Conservation (phyloP, 306 rosid genomes). For the Inga laurina region DNA sequence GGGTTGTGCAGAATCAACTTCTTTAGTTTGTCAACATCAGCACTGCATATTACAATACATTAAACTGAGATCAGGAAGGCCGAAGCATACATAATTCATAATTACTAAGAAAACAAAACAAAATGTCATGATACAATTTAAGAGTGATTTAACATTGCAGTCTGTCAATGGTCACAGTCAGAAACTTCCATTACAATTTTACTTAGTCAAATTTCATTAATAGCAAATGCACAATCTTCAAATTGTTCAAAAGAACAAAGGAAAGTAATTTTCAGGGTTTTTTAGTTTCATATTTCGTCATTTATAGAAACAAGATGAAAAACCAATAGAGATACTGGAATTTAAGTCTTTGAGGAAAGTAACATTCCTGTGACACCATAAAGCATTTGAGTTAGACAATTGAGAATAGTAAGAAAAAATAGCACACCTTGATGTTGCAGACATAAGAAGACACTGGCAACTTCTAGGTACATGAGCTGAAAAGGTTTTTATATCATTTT, state of each 20-base stretch:
- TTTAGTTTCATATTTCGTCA: not conserved
- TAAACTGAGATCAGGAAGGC: slow-evolving; percentile 22
- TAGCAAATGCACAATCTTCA: slow-evolving; percentile 13
- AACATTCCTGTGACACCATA: slow-evolving; percentile 28
- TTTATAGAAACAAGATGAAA: slow-evolving; percentile 7
- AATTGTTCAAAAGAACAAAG: not conserved
- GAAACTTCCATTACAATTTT: slow-evolving; percentile 1
- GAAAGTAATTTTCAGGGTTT: not conserved
- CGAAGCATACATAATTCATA: not conserved
- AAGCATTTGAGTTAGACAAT: slow-evolving; percentile 10
- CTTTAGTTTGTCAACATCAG: slow-evolving; percentile 90
- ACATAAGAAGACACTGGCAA: slow-evolving; percentile 97
- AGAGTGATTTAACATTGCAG: slow-evolving; percentile 21
- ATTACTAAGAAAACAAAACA: not conserved
- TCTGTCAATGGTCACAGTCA: not conserved
- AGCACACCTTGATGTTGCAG: slow-evolving; percentile 91
- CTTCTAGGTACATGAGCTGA: slow-evolving; percentile 76
- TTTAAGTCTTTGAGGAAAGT: not conserved
- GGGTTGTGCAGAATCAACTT: slow-evolving; percentile 92
- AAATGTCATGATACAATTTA: not conserved
- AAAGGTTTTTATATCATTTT: slow-evolving; percentile 82
- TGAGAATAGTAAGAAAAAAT: slow-evolving; percentile 12
- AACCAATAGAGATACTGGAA: not conserved
- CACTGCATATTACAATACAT: slow-evolving; percentile 50
- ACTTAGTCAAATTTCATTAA: slow-evolving; percentile 3